A percentile compares a stretch with the other conserved stretches of the same genome.
Evolutionary conservation across 495 filamentous ascomycete species (phyloP).

Genomic region (Talaromyces ruber): DNA sequence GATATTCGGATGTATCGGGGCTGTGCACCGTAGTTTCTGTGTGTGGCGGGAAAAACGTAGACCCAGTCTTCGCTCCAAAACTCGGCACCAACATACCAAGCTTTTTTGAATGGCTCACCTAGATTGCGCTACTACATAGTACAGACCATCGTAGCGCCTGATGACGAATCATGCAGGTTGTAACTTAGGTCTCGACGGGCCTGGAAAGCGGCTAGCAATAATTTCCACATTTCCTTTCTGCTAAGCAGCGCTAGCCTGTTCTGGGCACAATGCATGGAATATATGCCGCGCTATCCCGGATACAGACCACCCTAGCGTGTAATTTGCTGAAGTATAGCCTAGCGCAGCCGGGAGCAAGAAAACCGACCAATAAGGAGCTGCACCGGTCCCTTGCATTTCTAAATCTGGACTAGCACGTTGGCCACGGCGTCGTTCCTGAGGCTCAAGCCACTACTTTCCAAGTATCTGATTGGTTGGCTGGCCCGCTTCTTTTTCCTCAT

Average conservation of each 20-base stretch:
- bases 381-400: neutral
- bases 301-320: neutral
- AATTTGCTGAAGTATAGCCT: neutral
- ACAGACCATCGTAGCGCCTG: too few relatives aligned
- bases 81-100: neutral
- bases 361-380: neutral
- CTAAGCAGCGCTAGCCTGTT: too few relatives aligned
- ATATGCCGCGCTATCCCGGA: too few relatives aligned
- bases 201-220: neutral
- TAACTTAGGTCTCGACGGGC: too few relatives aligned
- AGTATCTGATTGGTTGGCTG: neutral
- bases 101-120: neutral
- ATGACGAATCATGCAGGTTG: neutral
- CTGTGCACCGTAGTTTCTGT: neutral
- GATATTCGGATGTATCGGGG: neutral
- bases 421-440: neutral
- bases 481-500: neutral
- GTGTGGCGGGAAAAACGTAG: too few relatives aligned
- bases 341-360: neutral
- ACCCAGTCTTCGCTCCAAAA: too few relatives aligned
- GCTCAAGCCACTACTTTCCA: neutral
- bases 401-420: neutral
- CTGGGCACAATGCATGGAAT: too few relatives aligned
- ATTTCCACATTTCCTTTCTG: neutral
- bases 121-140: neutral